phyloP scores from a whole-genome alignment of 1,139 yeast genomes.

The Debaryomycetaceae sp. region DNA sequence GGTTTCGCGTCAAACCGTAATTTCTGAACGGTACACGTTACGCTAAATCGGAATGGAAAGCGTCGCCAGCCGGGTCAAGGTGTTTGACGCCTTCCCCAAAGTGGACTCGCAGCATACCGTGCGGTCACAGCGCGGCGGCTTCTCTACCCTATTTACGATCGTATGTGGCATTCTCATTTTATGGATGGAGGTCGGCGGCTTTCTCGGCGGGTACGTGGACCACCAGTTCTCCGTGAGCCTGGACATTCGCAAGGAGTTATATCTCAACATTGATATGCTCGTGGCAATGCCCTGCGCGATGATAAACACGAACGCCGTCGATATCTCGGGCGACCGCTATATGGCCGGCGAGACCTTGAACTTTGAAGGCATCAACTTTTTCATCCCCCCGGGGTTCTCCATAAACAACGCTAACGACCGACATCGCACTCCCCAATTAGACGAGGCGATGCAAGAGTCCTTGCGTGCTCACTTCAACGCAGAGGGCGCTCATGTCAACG shows the following conservation, averaged over 20 bases:
- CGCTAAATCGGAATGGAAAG: too few relatives aligned
- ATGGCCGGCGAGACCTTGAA: conserved; percentile 67
- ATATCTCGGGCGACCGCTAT: conserved; percentile 65
- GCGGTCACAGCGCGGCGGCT: conserved; percentile 66
- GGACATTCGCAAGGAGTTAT: conserved; percentile 46
- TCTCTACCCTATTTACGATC: conserved; percentile 56
- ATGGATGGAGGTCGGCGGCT: conserved; percentile 85
- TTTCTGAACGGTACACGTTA: too few relatives aligned
- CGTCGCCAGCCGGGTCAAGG: conserved; percentile 33
- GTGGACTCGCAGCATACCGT: conserved; percentile 69
- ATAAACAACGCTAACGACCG: conserved; percentile 35
- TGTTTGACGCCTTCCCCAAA: conserved; percentile 86
- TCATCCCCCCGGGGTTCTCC: conserved; percentile 36
- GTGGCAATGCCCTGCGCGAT: conserved; percentile 79
- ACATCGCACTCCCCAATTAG: conserved; percentile 54
- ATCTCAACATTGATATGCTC: conserved; percentile 67
- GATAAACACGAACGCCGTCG: conserved; percentile 67
- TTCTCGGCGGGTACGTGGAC: conserved; percentile 71
- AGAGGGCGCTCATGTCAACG: conserved; percentile 27
- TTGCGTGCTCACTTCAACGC: conserved; percentile 50
- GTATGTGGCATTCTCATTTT: conserved; percentile 53
- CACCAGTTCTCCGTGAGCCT: conserved; percentile 70
- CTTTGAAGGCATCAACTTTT: conserved; percentile 51
- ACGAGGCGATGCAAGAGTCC: conserved; percentile 53
- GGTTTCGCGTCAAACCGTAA: too few relatives aligned